Evolutionary conservation across 805 yeast genomes (phyloP).

Genomic region (Wickerhamiella alocasiicola): DNA sequence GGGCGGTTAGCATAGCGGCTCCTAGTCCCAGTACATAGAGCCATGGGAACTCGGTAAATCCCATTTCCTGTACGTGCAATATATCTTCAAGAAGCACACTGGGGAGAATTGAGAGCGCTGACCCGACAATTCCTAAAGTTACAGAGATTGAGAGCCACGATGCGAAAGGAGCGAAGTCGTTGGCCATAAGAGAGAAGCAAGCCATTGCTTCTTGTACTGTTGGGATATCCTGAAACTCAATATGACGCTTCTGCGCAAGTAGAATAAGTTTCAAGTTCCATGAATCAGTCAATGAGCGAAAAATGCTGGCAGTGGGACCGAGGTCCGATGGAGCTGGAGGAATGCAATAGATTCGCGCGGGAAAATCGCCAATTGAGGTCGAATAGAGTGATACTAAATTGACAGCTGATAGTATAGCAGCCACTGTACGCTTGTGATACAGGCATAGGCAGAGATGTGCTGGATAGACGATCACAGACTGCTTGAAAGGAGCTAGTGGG

Average conservation of each 20-base stretch:
- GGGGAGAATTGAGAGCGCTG: neutral
- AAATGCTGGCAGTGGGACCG: neutral
- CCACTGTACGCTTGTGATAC: neutral
- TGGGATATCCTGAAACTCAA: neutral
- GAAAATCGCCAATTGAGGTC: neutral
- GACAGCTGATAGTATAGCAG: neutral
- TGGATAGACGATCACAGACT: neutral
- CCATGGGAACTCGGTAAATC: neutral
- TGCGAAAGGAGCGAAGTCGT: neutral
- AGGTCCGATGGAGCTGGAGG: neutral
- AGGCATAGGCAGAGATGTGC: neutral
- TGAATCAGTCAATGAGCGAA: neutral
- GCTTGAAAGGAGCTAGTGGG: neutral
- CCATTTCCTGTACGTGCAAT: neutral
- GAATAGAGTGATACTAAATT: neutral
- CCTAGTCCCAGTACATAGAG: neutral
- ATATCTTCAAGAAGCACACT: no score
- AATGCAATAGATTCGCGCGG: neutral
- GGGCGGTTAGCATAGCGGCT: neutral
- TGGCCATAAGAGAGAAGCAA: neutral
- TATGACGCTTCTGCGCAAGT: neutral
- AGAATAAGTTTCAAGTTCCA: neutral
- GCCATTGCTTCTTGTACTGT: neutral
- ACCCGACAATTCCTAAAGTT: neutral
- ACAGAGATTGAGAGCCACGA: neutral